Evolutionary conservation across 2,329 filamentous ascomycete genomes (phyloP), one percentile per base, ranked within the genome.

Genomic region (Neofusicoccum kwambonambiense): DNA sequence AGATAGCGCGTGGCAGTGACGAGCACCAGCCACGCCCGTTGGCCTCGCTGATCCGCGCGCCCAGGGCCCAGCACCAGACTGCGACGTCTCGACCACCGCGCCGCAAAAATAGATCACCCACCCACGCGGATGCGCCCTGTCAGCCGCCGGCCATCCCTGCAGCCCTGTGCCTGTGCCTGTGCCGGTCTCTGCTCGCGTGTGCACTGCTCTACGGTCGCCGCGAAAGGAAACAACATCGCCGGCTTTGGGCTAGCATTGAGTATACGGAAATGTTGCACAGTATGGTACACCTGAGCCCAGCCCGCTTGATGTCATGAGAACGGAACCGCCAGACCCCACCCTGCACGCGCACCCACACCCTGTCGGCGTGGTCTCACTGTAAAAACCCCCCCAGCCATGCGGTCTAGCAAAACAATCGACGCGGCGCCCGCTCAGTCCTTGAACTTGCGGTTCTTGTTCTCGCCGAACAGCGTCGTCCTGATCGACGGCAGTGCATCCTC

Each of bases 391-490:
- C 34, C 5, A 37, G 19, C 27, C 41, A 37, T 13, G 15, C 22
- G 6, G 12, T 17, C 13, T 35, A 17, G 4, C 50, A 35, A 17
- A 51, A n/a, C n/a, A 51, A 34, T 27, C 12, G 15, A 13, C 22
- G 7, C 22, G 9, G 9, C 22, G 27, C 11, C 39, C 19, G 50
- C 51, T 57, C 52, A 99, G 77, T 98, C 93, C 75, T 87, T 91
- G 87, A 98, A 99, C 82, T 90, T 96, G 78, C 95, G 89, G 86
- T 98, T 97, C 72, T 88, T 85, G 83, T 99, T 99, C 82, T 92
- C 89, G 67, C 95, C 95, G 75, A 99, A 99, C 66, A 99, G 84
- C 15, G 90, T 90, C 78, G 90, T 87, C 74, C 95, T 87, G 73
- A 99, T 89, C 50, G 88, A 88, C 13, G 95, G 95, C 65, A 97